A percentile compares a stretch with the other conserved stretches of the same genome.
Evolutionary conservation across 83 land plant species (phyloP).

Genomic region (Thuja plicata): DNA sequence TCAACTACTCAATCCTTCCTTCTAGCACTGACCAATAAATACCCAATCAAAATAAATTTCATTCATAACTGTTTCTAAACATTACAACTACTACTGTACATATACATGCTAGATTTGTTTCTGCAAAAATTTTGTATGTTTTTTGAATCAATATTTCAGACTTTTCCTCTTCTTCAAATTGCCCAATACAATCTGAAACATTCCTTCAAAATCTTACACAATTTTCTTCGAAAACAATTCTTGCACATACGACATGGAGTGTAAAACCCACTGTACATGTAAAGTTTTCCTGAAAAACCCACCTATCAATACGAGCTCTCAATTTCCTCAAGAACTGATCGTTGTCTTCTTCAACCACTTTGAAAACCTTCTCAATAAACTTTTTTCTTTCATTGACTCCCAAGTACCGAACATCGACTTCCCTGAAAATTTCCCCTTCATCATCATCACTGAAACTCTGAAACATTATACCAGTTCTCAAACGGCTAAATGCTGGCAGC

Average conservation of each 20-base stretch:
- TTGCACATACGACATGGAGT: not conserved
- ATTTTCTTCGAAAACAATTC: not conserved
- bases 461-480: slow-evolving; percentile 46
- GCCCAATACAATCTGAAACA: too few species aligned
- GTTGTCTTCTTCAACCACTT: slow-evolving; percentile 70
- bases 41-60: too few species aligned
- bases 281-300: not conserved
- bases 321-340: slow-evolving; percentile 51
- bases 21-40: too few species aligned
- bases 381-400: slow-evolving; percentile 35
- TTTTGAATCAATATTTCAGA: too few species aligned
- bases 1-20: too few species aligned
- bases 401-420: slow-evolving; percentile 59
- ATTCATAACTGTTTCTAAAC: too few species aligned
- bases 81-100: not conserved
- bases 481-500: slow-evolving; percentile 52
- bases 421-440: slow-evolving; percentile 13
- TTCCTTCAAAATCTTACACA: not conserved
- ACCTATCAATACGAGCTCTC: slow-evolving; percentile 60
- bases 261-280: not conserved
- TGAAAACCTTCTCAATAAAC: slow-evolving; percentile 47
- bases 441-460: slow-evolving; percentile 21
- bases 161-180: too few species aligned
- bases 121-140: too few species aligned
- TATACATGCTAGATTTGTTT: too few species aligned